Conservation (phyloP, 2,329 filamentous ascomycete genomes). For the Aspergillus neoniger region DNA sequence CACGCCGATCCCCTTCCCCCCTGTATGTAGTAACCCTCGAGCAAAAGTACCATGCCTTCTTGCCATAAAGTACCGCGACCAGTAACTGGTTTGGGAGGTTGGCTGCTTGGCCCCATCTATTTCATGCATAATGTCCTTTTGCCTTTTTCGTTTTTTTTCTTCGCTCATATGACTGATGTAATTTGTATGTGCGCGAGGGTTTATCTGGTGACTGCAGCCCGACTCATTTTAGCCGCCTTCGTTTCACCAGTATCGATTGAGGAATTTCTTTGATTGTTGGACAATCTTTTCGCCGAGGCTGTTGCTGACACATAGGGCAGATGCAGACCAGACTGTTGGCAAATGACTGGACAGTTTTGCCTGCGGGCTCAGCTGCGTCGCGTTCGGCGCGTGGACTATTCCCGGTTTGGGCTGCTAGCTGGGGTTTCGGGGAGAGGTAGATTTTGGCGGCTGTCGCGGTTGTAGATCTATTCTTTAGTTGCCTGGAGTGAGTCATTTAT, state of each 20-base stretch:
- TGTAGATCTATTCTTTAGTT: not conserved
- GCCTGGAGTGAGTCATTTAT: not conserved
- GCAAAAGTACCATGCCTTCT: not conserved
- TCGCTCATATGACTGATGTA: not conserved
- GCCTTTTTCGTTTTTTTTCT: not conserved
- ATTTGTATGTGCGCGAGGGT: not conserved
- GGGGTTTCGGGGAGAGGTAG: not conserved
- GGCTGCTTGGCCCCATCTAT: not conserved
- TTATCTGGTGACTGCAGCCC: not conserved
- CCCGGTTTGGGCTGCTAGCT: not conserved
- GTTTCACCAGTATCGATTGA: too few relatives aligned
- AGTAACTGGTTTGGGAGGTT: slow-evolving; percentile 1
- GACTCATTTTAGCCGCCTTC: too few relatives aligned
- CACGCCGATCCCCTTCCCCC: not conserved
- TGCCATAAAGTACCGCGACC: not conserved
- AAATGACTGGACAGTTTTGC: not conserved
- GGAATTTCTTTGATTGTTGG: not conserved
- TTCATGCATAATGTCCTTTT: not conserved
- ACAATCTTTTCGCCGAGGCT: not conserved
- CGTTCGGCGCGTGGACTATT: not conserved
- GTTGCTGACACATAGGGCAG: not conserved
- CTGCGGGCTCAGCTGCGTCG: not conserved
- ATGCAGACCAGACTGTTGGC: not conserved
- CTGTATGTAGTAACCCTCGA: not conserved
- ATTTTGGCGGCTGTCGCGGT: slow-evolving; percentile 3